A percentile compares a stretch with the other conserved stretches of the same genome.
Evolutionary conservation across 768 basidiomycete species (phyloP).

Genomic region (Amanita exitialis): DNA sequence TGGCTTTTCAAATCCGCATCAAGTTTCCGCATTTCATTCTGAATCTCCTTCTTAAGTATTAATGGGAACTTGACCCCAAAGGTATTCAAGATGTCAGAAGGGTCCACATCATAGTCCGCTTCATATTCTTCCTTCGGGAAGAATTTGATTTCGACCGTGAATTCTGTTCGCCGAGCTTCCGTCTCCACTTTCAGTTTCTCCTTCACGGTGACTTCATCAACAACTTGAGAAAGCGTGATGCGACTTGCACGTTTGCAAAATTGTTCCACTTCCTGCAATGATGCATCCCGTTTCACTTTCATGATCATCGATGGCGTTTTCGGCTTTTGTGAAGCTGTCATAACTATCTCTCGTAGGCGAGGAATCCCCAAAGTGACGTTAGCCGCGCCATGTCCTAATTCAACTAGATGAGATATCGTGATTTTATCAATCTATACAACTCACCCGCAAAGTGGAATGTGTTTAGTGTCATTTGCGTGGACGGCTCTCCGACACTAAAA

Average conservation of each 20-base stretch:
- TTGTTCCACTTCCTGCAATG: slow-evolving; percentile 44
- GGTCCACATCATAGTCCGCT: slow-evolving; percentile 70
- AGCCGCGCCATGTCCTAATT: slow-evolving; percentile 89
- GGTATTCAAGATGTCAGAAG: slow-evolving; percentile 59
- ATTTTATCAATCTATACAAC: neutral
- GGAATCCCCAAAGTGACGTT: slow-evolving; percentile 99
- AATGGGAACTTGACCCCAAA: slow-evolving; percentile 72
- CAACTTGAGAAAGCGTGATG: slow-evolving; percentile 79
- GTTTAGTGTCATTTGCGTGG: slow-evolving; percentile 99
- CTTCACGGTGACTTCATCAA: slow-evolving; percentile 73
- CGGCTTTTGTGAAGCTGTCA: slow-evolving; percentile 94
- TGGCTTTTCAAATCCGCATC: slow-evolving; percentile 72
- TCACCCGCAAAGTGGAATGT: slow-evolving; percentile 98
- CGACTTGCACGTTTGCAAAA: slow-evolving; percentile 90
- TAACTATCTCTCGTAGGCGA: slow-evolving; percentile 95
- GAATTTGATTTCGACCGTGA: slow-evolving; percentile 73
- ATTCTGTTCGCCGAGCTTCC: slow-evolving; percentile 64
- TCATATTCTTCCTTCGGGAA: slow-evolving; percentile 81
- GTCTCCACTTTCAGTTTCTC: slow-evolving; percentile 65
- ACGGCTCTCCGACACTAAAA: slow-evolving; percentile 89
- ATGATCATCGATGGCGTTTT: slow-evolving; percentile 96
- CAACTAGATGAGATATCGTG: slow-evolving; percentile 4
- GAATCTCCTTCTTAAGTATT: slow-evolving; percentile 78
- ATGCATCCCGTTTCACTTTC: slow-evolving; percentile 44
- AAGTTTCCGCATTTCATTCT: slow-evolving; percentile 76